phyloP scores from a whole-genome alignment of 2,329 filamentous ascomycete genomes.

The Fusarium stilboides region DNA sequence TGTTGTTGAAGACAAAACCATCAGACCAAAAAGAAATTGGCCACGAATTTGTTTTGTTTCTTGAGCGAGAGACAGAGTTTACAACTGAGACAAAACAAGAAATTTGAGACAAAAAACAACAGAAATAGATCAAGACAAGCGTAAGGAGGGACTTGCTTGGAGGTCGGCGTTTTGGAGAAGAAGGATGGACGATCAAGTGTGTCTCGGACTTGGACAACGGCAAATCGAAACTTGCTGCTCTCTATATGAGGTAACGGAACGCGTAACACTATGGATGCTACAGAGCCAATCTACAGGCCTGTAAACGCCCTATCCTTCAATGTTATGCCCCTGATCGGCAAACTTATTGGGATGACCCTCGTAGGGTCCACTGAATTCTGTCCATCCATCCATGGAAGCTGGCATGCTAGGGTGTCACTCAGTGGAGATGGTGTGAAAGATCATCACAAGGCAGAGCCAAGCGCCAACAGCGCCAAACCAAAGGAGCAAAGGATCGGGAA shows the following conservation, averaged over 20 bases:
- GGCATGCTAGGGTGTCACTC: conserved; percentile 21
- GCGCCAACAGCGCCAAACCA: conserved; percentile 17
- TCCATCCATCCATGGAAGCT: conserved; percentile 12
- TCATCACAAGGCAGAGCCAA: conserved; percentile 10
- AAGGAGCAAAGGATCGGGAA: neutral
- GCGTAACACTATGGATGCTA: conserved; percentile 29
- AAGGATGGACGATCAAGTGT: conserved; percentile 9
- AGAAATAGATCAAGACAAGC: conserved; percentile 24
- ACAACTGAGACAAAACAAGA: conserved; percentile 10
- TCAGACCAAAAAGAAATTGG: conserved; percentile 4
- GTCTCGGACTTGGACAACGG: conserved; percentile 6
- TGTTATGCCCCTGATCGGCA: conserved; percentile 24
- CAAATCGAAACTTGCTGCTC: conserved; percentile 8
- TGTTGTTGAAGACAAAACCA: conserved; percentile 17
- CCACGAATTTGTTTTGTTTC: conserved; percentile 11
- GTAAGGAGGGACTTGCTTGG: conserved; percentile 34
- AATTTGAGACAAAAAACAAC: conserved; percentile 2
- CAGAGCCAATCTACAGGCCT: conserved; percentile 18
- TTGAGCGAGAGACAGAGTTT: conserved; percentile 11
- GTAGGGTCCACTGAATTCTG: conserved; percentile 20
- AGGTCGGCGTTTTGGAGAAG: neutral
- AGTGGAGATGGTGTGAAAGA: conserved; percentile 11
- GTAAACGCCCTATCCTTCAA: conserved; percentile 7
- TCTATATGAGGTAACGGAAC: conserved; percentile 37
- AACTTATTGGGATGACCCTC: conserved; percentile 20